Percentiles rank a stretch among this genome's conserved stretches.
phyloP scores from a whole-genome alignment of 1,139 yeast genomes.

The Torulaspora globosa region DNA sequence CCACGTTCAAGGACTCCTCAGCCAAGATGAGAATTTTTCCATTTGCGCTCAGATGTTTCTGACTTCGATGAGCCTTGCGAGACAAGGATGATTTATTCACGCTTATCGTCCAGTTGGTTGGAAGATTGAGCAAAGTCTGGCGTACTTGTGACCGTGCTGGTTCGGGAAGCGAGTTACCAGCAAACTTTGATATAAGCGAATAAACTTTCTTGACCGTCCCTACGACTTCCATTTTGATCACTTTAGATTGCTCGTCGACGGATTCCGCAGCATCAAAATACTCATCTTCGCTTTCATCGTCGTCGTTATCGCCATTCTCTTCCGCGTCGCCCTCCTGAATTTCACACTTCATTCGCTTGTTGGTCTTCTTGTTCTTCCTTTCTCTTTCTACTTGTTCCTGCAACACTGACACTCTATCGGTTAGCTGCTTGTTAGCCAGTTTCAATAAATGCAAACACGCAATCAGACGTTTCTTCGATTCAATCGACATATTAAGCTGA shows the following conservation, averaged over 20 bases:
- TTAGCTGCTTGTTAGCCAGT: constrained; percentile 70
- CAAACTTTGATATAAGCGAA: constrained; percentile 77
- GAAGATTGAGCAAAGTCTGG: constrained; percentile 69
- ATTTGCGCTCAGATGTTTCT: constrained; percentile 42
- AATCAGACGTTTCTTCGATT: constrained; percentile 65
- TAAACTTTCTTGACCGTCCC: constrained; percentile 87
- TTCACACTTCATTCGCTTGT: constrained; percentile 4
- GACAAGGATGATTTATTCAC: constrained; percentile 28
- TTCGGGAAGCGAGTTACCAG: constrained; percentile 67
- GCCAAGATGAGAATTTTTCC: constrained; percentile 77
- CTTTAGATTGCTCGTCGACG: constrained; percentile 37
- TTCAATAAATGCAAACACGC: constrained; percentile 70
- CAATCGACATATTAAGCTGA: constrained; percentile 48
- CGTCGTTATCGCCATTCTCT: constrained; percentile 27
- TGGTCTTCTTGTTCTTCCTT: constrained; percentile 18
- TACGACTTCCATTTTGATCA: constrained; percentile 76
- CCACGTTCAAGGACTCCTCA: constrained; percentile 85
- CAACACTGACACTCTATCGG: constrained; percentile 56
- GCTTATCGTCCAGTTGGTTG: constrained; percentile 55
- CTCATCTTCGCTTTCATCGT: constrained; percentile 33
- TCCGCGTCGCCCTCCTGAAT: constrained; percentile 2
- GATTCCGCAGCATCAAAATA: constrained; percentile 35
- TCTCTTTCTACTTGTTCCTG: constrained; percentile 48
- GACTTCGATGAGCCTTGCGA: constrained; percentile 12
- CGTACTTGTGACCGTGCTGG: constrained; percentile 85